Conservation (phyloP, 495 filamentous ascomycete species). For the Acidiella bohemica region DNA sequence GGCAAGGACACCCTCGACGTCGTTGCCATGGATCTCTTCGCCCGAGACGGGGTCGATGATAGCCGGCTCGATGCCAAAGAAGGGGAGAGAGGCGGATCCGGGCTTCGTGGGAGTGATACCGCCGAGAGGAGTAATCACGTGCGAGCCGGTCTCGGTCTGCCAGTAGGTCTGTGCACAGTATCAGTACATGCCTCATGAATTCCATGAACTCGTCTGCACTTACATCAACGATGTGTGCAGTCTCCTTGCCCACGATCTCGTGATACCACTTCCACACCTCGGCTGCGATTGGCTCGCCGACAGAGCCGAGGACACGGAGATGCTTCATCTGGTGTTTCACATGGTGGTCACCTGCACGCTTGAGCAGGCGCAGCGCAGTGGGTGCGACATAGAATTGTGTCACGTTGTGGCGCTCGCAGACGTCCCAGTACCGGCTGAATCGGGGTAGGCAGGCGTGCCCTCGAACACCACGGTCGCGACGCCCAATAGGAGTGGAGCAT, state of each 20-base stretch:
- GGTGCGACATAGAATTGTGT: conserved; percentile 99
- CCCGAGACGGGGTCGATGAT: conserved; percentile 96
- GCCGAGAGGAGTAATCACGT: conserved; percentile 69
- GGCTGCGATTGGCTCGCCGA: conserved; percentile 94
- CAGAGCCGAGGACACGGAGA: conserved; percentile 83
- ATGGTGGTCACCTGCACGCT: conserved; percentile 86
- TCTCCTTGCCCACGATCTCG: conserved; percentile 85
- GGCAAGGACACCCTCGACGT: conserved; percentile 93
- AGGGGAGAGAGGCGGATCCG: conserved; percentile 63
- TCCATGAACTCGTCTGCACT: conserved; percentile 28
- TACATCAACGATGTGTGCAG: conserved; percentile 89
- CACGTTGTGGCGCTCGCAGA: conserved; percentile 85
- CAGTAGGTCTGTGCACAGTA: conserved; percentile 75
- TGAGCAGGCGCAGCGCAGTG: conserved; percentile 81
- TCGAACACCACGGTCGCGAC: conserved; percentile 97
- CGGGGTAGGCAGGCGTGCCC: conserved; percentile 91
- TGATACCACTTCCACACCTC: conserved; percentile 99
- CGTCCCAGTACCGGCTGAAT: conserved; percentile 99
- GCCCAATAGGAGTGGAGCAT: conserved; percentile 84
- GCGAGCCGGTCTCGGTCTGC: conserved; percentile 98
- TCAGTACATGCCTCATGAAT: conserved; percentile 9
- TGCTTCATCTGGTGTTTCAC: conserved; percentile 80
- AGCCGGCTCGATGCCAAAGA: conserved; percentile 97
- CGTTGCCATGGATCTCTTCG: conserved; percentile 86
- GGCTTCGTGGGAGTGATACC: conserved; percentile 70